Base-by-base conservation (phyloP, 176 grass and related monocot species). In the Stipa capillata region DNA sequence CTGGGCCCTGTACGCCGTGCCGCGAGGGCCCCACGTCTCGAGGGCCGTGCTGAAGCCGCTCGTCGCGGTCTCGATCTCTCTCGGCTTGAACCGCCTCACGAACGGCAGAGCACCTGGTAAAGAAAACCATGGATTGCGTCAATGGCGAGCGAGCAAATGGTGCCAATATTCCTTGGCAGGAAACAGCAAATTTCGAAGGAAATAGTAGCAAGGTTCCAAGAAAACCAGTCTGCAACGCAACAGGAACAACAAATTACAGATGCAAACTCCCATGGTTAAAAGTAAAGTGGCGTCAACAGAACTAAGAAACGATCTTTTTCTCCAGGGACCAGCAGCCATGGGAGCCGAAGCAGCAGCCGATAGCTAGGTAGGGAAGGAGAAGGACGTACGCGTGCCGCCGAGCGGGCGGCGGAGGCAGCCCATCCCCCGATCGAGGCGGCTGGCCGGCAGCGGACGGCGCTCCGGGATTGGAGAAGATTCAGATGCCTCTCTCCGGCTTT, bases 1-100 rank as follows among this genome's bases (percentile, higher is more conserved):
- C 55, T 83, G 80, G 45, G 92, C 92, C 65, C 83, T 85, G 87
- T 94, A 98, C n/a, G 80, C 87, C 51, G 84, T 85, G 52, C 87
- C 87, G 7, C 82, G 70, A 24, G 82, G 77, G n/a, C 80, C 82
- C 29, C 77, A 82, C 15, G 67, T 80, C 72, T 83, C 76, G 51
- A 94, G 65, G 20, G 87, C 83, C 48, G 89, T 78, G 37, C 92
- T 92, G 80, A 94, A 98, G 8, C 89, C 81, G 55, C 84, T 87
- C 0, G 92, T 98, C 7, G 95, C 95, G 16, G 77, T 84, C 48
- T 94, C 88, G 47, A 98, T 78, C 83, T 98, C 95, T 85, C 61
- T 92, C 37, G 73, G 61, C 55, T 74, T 89, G 69, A 89, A 98
- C 43, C 84, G 83, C 84, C 91, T 75, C 34, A 94, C 80, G 80